These are phyloP conservation scores for Triticum timopheevii DNA, from an alignment of 176 grass and related monocot species.

Conservation along the genomic window DNA sequence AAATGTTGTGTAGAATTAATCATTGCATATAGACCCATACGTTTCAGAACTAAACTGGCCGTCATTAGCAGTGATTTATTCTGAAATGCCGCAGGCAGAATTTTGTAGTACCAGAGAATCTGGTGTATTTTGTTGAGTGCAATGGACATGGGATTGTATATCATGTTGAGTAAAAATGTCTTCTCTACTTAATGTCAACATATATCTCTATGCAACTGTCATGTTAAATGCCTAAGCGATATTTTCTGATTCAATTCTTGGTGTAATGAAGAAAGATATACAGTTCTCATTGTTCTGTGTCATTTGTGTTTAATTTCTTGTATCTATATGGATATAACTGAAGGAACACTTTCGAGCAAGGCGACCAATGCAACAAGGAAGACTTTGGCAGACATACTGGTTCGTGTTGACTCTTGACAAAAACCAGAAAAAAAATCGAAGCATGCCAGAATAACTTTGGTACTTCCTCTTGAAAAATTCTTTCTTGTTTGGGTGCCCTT, in stretches of 20 bases:
- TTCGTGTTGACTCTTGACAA: background rate
- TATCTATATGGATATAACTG: background rate
- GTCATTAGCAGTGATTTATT: background rate
- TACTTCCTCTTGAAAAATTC: background rate
- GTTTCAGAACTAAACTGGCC: background rate
- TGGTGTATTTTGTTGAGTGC: background rate
- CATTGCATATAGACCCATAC: background rate
- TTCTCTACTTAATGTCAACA: background rate
- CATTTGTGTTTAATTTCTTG: background rate
- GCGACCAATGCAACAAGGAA: background rate
- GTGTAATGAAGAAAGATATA: background rate
- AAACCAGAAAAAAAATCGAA: background rate
- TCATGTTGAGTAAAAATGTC: background rate
- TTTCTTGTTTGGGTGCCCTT: background rate
- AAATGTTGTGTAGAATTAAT: background rate
- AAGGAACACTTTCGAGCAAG: constrained; percentile 1
- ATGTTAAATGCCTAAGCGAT: background rate
- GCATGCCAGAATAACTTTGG: background rate
- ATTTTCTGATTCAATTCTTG: background rate
- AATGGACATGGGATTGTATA: background rate
- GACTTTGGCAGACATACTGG: background rate
- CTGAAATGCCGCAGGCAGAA: background rate
- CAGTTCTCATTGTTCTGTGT: background rate
- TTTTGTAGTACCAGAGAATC: background rate
- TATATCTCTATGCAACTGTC: background rate